Evolutionary conservation across 805 yeast genomes (phyloP).

Genomic region (Candida coquimbonensis): DNA sequence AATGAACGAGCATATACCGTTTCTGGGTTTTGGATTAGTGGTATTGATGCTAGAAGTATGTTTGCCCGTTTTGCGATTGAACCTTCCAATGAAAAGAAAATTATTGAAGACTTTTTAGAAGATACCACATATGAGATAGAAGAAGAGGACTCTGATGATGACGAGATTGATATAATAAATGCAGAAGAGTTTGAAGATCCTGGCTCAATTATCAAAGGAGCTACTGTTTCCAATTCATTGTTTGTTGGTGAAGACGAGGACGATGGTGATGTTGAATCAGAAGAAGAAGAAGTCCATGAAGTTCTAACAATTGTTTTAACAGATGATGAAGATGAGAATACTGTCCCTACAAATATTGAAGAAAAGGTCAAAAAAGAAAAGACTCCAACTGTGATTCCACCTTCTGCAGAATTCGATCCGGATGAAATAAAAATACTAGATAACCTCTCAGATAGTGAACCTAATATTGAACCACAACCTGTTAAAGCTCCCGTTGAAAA

Average conservation of each 20-base stretch:
- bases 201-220: too few relatives aligned
- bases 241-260: conserved; percentile 5
- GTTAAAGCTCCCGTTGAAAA: too few relatives aligned
- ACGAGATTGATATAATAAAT: conserved; percentile 5
- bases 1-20: conserved; percentile 5
- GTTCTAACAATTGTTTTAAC: not conserved
- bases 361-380: too few relatives aligned
- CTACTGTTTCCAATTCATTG: too few relatives aligned
- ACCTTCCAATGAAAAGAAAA: not conserved
- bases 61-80: conserved; percentile 2
- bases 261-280: not conserved
- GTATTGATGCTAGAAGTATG: conserved; percentile 16
- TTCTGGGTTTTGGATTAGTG: conserved; percentile 24
- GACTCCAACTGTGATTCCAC: too few relatives aligned
- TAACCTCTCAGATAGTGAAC: too few relatives aligned
- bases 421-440: too few relatives aligned
- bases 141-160: conserved; percentile 1
- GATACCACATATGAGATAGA: conserved; percentile 2
- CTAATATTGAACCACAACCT: too few relatives aligned
- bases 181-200: conserved; percentile 5
- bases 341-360: too few relatives aligned
- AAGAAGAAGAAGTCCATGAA: not conserved
- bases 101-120: conserved; percentile 5
- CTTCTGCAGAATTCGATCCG: too few relatives aligned
- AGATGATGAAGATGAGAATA: not conserved